These are phyloP conservation scores for Penicillium chermesinum DNA, from an alignment of 495 filamentous ascomycete genomes.

Conservation along the genomic window DNA sequence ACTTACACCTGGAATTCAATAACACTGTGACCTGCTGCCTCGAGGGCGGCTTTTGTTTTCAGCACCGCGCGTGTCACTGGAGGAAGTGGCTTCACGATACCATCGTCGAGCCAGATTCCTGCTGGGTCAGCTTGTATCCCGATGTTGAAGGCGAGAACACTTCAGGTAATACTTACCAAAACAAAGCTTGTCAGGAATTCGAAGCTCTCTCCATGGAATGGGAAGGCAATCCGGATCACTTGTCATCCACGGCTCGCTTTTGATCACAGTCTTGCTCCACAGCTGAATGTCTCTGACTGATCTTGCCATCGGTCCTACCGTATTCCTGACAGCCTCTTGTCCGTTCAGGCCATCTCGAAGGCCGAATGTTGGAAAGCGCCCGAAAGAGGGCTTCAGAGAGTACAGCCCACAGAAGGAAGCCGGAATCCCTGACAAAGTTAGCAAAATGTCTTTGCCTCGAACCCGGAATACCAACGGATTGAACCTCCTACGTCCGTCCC, in stretches of 20 bases:
- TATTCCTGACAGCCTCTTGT: conserved; percentile 1
- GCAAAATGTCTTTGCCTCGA: neutral
- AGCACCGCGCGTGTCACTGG: neutral
- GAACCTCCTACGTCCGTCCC: conserved; percentile 44
- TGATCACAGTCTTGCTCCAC: neutral
- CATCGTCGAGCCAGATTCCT: neutral
- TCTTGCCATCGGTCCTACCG: neutral
- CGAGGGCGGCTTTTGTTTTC: neutral
- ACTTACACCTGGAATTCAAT: neutral
- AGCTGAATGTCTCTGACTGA: neutral
- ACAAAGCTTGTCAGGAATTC: conserved; percentile 1
- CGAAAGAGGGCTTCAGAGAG: neutral
- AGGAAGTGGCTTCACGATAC: neutral
- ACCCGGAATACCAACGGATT: conserved; percentile 9
- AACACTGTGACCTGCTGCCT: neutral
- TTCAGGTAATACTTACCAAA: neutral
- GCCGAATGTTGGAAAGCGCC: neutral
- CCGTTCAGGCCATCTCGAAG: neutral
- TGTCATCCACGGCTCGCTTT: neutral
- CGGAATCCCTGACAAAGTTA: neutral
- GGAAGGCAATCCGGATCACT: conserved; percentile 1
- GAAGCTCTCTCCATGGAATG: neutral
- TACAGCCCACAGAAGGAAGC: conserved; percentile 2
- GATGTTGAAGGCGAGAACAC: neutral
- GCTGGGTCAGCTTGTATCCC: neutral